phyloP scores from a whole-genome alignment of 495 filamentous ascomycete genomes.

The Penicillium salamii region DNA sequence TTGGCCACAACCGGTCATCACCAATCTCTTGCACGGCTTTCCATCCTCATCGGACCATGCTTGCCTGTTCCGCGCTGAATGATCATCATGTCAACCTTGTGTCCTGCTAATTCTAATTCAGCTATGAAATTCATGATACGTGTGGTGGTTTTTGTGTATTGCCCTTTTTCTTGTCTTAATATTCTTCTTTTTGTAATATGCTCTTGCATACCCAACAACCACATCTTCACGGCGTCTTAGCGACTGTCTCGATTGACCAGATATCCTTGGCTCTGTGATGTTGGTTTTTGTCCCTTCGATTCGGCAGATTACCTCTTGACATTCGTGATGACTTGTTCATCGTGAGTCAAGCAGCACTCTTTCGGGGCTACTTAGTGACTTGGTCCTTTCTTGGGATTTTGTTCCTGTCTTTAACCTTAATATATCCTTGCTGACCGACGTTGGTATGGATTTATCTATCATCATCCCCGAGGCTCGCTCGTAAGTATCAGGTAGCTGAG shows the following conservation, averaged over 20 bases:
- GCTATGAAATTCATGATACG: constrained; percentile 4
- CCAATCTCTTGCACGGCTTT: constrained; percentile 89
- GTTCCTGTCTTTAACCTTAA: too few relatives aligned
- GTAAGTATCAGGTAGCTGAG: too few relatives aligned
- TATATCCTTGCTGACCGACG: too few relatives aligned
- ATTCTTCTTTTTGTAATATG: constrained; percentile 14
- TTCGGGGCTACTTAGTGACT: too few relatives aligned
- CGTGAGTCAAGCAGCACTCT: too few relatives aligned
- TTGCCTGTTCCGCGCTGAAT: constrained; percentile 70
- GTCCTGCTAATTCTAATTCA: constrained; percentile 32
- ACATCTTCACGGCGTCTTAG: constrained; percentile 16
- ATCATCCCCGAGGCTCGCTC: too few relatives aligned
- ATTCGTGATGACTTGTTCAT: too few relatives aligned
- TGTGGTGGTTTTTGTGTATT: background rate
- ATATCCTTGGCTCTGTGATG: constrained; percentile 5
- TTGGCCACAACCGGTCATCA: constrained; percentile 70
- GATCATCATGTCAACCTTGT: constrained; percentile 49
- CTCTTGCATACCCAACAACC: constrained; percentile 6
- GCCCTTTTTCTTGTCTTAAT: constrained; percentile 1
- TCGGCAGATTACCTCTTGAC: too few relatives aligned
- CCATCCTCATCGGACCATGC: constrained; percentile 90
- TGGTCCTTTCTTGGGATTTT: too few relatives aligned
- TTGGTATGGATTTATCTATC: too few relatives aligned
- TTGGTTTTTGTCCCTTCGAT: background rate
- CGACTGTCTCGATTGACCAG: constrained; percentile 1